Base-by-base conservation (phyloP, 768 basidiomycete species). In the Phlebiopsis flavidoalba region DNA sequence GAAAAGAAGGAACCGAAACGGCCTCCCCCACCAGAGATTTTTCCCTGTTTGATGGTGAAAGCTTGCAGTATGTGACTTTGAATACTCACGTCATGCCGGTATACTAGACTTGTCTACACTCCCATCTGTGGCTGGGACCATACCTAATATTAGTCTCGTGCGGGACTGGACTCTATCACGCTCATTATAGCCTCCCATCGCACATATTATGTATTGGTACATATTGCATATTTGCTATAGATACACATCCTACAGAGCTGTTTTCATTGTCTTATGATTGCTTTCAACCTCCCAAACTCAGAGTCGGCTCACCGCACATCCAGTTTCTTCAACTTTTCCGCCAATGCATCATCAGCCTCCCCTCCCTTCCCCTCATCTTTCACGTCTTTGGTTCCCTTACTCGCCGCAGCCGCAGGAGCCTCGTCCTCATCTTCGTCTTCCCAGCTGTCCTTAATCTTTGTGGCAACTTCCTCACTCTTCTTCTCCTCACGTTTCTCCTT, bases 361-460 rank as follows among this genome's bases (percentile, higher is more conserved):
- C 64, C 65, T 33, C 69, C 61, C 63, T 52, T 67, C 71, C 58
- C 68, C 63, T 40, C 61, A 51, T 60, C 58, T 19, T 26, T 70
- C 7, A 66, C 62, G 17, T 55, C 54, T 46, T 50, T 59, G 37
- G 65, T 61, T 3, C 10, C 17, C 53, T 61, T 56, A 40, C 70
- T 46, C 10, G 6, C 49, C 3, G 59, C 45, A 19, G 65, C 57
- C 26, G 70, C 53, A 21, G 66, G 64, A 8, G 65, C 64, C 19
- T 66, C 78, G 6, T 71, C 79, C 4, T 83, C 86, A 11, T 85
- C 87, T 7, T 89, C 88, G 53, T 88, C 88, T 43, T 91, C 91
- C 84, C 91, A 93, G 61, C 79, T 84, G 63, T 92, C 89, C 59
- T 82, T 84, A n/a, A 93, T 85, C 48, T 65, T 70, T 24, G 77